Conservation (phyloP, 352 stramenopile genomes). For the Phytophthora fragariaefolia region DNA sequence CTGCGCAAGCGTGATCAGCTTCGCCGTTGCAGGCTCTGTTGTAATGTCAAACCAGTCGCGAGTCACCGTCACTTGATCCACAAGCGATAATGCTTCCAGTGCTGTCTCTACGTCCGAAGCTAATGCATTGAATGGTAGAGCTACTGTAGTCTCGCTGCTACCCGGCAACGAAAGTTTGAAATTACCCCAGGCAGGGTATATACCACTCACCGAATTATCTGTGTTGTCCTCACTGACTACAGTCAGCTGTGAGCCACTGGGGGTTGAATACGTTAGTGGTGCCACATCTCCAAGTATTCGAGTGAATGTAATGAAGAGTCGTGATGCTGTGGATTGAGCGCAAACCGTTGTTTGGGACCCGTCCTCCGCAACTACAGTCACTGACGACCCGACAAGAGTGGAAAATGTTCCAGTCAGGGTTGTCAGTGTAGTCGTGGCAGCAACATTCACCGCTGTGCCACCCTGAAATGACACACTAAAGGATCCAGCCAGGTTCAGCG, state of each 20-base stretch:
- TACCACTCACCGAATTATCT: constrained; percentile 66
- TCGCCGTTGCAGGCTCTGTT: constrained; percentile 40
- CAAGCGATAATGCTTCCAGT: constrained; percentile 79
- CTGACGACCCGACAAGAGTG: constrained; percentile 23
- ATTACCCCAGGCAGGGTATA: constrained; percentile 89
- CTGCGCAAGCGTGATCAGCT: constrained; percentile 57
- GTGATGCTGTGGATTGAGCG: constrained; percentile 35
- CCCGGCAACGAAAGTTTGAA: constrained; percentile 73
- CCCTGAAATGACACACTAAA: constrained; percentile 73
- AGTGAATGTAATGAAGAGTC: constrained; percentile 86
- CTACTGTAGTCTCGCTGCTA: constrained; percentile 51
- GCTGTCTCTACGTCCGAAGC: constrained; percentile 55
- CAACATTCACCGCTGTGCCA: constrained; percentile 36
- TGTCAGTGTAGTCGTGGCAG: constrained; percentile 55
- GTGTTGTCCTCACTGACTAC: constrained; percentile 53
- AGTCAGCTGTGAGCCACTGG: constrained; percentile 39
- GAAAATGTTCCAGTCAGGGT: constrained; percentile 36
- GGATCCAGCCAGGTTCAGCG: constrained; percentile 35
- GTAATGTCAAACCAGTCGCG: constrained; percentile 75
- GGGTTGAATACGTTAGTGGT: constrained; percentile 47
- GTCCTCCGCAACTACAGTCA: constrained; percentile 27
- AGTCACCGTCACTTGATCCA: constrained; percentile 83
- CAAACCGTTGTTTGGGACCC: constrained; percentile 58
- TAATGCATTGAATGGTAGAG: constrained; percentile 75
- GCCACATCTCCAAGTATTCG: constrained; percentile 62